phyloP scores from a whole-genome alignment of 345 rosid genomes.

The Brassica carinata region DNA sequence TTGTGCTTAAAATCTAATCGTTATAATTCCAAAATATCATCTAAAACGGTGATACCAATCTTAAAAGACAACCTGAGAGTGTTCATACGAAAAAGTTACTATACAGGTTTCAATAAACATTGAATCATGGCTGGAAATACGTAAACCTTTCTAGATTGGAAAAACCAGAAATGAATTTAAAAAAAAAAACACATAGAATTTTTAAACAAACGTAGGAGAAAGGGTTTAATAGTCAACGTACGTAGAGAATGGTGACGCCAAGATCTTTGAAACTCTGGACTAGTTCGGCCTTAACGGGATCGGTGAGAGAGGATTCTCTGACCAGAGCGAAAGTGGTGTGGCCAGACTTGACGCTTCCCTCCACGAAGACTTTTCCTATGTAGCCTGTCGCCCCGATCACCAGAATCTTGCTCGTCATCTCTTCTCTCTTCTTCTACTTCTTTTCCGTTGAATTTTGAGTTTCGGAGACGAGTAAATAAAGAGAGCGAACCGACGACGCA shows the following conservation, averaged over 20 bases:
- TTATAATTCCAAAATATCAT: background rate
- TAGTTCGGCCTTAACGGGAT: constrained; percentile 41
- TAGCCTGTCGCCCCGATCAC: constrained; percentile 48
- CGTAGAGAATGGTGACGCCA: constrained; percentile 46
- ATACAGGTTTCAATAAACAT: background rate
- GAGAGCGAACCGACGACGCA: background rate
- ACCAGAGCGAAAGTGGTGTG: constrained; percentile 48
- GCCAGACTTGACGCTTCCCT: constrained; percentile 43
- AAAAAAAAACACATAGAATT: background rate
- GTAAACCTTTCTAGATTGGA: background rate
- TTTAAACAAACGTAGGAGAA: background rate
- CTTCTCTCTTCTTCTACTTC: background rate
- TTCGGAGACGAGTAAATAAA: background rate
- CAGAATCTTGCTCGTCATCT: constrained; percentile 44
- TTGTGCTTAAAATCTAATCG: background rate
- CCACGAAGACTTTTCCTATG: constrained; percentile 43
- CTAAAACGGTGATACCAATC: too few species aligned
- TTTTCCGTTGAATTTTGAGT: background rate
- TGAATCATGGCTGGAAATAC: background rate
- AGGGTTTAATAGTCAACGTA: constrained; percentile 1
- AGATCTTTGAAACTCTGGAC: constrained; percentile 38
- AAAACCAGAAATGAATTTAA: background rate
- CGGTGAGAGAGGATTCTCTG: constrained; percentile 42
- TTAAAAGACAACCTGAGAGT: background rate
- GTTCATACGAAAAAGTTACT: background rate